These are phyloP conservation scores for Rhodotorula taiwanensis DNA, from an alignment of 768 basidiomycete genomes.

Conservation along the genomic window DNA sequence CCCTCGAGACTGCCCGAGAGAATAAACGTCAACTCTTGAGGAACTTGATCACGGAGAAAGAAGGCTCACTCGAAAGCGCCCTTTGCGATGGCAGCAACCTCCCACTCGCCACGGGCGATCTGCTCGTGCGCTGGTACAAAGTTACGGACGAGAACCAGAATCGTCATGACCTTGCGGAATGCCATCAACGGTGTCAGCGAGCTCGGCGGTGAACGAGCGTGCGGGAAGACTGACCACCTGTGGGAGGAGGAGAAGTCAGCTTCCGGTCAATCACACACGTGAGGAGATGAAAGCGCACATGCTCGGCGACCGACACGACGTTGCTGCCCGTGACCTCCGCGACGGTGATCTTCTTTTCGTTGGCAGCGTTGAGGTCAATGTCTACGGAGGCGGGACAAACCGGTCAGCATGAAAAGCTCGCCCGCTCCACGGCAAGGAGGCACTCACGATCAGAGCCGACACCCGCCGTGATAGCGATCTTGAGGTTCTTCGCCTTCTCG, in stretches of 20 bases:
- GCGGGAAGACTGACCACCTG: no score
- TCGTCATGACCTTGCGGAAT: conserved; percentile 87
- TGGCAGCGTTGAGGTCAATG: conserved; percentile 81
- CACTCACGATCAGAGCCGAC: conserved; percentile 54
- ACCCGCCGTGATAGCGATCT: conserved; percentile 72
- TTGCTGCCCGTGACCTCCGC: conserved; percentile 63
- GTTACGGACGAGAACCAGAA: conserved; percentile 76
- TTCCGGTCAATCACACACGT: no score
- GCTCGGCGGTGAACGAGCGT: no score
- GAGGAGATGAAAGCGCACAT: no score
- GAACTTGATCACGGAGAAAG: no score
- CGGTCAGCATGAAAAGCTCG: not conserved
- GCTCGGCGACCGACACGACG: conserved; percentile 74
- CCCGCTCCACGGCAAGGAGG: not conserved
- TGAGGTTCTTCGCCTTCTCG: conserved; percentile 72
- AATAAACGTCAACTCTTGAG: no score
- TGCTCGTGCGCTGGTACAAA: conserved; percentile 71
- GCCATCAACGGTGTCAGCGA: no score
- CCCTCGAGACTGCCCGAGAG: no score
- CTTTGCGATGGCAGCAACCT: conserved; percentile 48
- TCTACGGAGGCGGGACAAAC: conserved; percentile 76
- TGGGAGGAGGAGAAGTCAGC: no score
- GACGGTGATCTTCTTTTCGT: conserved; percentile 70
- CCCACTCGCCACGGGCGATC: conserved; percentile 79
- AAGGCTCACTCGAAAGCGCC: conserved; percentile 84